Evolutionary conservation across 1,284 basidiomycete genomes (phyloP).

Genomic region (Thelephora terrestris): DNA sequence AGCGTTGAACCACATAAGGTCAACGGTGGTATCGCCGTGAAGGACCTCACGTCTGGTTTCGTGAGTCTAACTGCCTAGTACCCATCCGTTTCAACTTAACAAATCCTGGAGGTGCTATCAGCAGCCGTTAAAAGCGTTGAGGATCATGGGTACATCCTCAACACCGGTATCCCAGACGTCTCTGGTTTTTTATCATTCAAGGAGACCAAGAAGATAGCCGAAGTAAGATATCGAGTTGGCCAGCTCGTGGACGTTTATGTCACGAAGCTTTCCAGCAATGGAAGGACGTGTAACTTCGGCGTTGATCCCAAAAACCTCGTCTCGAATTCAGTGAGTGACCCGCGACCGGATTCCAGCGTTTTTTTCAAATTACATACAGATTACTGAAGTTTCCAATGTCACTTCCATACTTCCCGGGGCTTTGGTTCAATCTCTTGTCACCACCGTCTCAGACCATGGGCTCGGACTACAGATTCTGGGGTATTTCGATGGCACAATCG

Average conservation of each 20-base stretch:
- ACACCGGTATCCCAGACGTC: conserved; percentile 68
- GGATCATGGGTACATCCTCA: conserved; percentile 91
- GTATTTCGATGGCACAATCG: conserved; percentile 89
- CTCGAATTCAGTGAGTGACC: conserved; percentile 40
- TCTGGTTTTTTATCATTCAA: conserved; percentile 77
- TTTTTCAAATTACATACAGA: conserved; percentile 24
- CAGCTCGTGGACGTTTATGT: conserved; percentile 58
- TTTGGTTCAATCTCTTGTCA: conserved; percentile 81
- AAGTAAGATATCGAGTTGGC: conserved; percentile 42
- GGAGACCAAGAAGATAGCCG: conserved; percentile 39
- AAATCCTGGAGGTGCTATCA: conserved; percentile 48
- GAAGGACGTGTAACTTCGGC: conserved; percentile 57
- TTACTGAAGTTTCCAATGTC: conserved; percentile 72
- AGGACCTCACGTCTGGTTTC: conserved; percentile 72
- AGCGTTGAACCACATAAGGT: conserved; percentile 80
- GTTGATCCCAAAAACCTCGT: conserved; percentile 37
- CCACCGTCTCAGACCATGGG: conserved; percentile 69
- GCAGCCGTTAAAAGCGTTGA: conserved; percentile 81
- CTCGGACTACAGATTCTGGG: conserved; percentile 88
- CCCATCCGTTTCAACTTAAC: conserved; percentile 7
- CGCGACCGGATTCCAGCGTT: conserved; percentile 1
- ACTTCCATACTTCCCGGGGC: conserved; percentile 82
- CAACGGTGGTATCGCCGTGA: conserved; percentile 73
- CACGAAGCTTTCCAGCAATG: conserved; percentile 55
- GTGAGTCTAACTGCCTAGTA: conserved; percentile 33